Evolutionary conservation across 306 rosid genomes (phyloP).

Genomic region (Argentina anserina): DNA sequence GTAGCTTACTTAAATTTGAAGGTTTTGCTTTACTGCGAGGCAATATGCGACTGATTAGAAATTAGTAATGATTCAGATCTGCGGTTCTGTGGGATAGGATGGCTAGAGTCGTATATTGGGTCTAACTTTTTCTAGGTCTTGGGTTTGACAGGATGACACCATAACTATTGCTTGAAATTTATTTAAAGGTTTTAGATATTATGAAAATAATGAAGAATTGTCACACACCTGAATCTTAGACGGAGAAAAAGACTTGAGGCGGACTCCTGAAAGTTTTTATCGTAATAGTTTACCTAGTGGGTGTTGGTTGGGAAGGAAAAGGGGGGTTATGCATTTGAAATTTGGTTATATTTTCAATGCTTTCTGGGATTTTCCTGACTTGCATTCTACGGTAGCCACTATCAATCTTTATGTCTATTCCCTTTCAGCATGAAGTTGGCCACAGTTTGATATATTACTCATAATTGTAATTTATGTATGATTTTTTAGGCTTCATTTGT

Average conservation of each 20-base stretch:
- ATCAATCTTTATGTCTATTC: neutral
- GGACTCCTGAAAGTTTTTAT: too few species aligned
- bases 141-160: neutral
- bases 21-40: neutral
- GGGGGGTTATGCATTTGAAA: neutral
- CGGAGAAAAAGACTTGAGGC: too few species aligned
- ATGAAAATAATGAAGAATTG: neutral
- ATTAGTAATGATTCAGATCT: neutral
- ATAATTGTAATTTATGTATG: neutral
- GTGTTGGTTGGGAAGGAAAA: neutral
- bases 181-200: neutral
- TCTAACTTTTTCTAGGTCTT: neutral
- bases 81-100: neutral
- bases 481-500: constrained; percentile 72
- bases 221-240: too few species aligned
- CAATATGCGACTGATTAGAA: neutral
- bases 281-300: neutral
- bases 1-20: neutral
- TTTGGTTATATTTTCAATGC: neutral
- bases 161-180: neutral
- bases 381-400: too few species aligned
- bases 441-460: neutral
- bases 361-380: neutral
- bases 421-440: neutral
- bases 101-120: neutral